These are phyloP conservation scores for Brassica cretica DNA, from an alignment of 345 rosid species.

Conservation along the genomic window DNA sequence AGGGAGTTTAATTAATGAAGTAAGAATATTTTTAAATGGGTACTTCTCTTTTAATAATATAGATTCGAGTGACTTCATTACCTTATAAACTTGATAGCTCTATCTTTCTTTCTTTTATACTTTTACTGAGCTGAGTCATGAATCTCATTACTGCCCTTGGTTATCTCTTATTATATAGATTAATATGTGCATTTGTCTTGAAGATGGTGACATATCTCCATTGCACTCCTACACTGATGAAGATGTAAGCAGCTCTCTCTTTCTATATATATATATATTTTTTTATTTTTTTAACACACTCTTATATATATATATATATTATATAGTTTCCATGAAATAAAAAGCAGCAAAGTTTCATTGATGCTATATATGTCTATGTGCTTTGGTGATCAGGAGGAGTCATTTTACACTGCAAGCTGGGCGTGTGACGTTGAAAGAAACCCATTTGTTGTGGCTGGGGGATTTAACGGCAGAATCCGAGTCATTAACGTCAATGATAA, in stretches of 20 bases:
- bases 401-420: slow-evolving; percentile 94
- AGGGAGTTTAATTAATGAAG: too few relatives aligned
- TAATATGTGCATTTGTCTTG: slow-evolving; percentile 88
- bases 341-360: slow-evolving; percentile 25
- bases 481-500: slow-evolving; percentile 78
- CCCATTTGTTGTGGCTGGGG: slow-evolving; percentile 82
- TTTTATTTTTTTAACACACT: too few relatives aligned
- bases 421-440: slow-evolving; percentile 68
- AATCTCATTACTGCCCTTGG: slow-evolving; percentile 19
- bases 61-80: background rate
- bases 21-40: too few relatives aligned
- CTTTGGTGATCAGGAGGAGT: slow-evolving; percentile 86
- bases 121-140: slow-evolving; percentile 3
- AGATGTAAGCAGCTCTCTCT: slow-evolving; percentile 59
- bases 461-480: slow-evolving; percentile 88
- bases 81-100: background rate
- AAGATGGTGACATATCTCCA: slow-evolving; percentile 76
- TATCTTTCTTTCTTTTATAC: slow-evolving; percentile 16
- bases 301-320: background rate
- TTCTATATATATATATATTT: too few relatives aligned
- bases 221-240: slow-evolving; percentile 89
- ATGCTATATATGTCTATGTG: slow-evolving; percentile 42
- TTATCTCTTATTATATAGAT: slow-evolving; percentile 49
- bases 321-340: slow-evolving; percentile 4
- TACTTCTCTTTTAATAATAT: too few relatives aligned